A percentile compares a stretch with the other conserved stretches of the same genome.
phyloP scores from a whole-genome alignment of 768 basidiomycete genomes.

The Lactifluus subvellereus region DNA sequence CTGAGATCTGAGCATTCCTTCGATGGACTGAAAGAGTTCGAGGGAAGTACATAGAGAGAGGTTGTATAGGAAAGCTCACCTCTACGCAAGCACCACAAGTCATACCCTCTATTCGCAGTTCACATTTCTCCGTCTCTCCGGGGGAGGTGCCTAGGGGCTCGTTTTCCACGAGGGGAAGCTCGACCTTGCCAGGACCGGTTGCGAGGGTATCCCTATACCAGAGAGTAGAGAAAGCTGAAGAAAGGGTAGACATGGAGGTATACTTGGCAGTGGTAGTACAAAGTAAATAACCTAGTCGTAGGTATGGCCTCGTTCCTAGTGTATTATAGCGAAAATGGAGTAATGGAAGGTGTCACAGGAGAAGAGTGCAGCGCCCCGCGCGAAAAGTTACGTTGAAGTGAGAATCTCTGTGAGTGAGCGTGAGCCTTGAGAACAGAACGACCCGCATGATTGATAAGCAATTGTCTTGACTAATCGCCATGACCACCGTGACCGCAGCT shows the following conservation, averaged over 20 bases:
- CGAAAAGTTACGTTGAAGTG: not conserved
- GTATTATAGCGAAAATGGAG: not conserved
- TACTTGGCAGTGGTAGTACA: not conserved
- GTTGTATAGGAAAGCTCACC: conserved; percentile 40
- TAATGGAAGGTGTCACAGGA: not conserved
- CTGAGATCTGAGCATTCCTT: conserved; percentile 74
- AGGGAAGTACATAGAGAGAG: not conserved
- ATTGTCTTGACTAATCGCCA: too few species aligned
- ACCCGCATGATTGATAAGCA: not conserved
- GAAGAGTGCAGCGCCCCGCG: not conserved
- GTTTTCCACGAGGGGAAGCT: conserved; percentile 28
- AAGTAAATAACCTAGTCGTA: not conserved
- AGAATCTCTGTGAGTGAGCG: too few species aligned
- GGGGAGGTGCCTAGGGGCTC: conserved; percentile 29
- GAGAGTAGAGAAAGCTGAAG: conserved; percentile 11
- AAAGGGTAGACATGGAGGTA: conserved; percentile 12
- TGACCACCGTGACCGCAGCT: too few species aligned
- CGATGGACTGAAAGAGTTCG: conserved; percentile 57
- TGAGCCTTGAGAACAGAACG: too few species aligned
- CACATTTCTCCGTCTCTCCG: conserved; percentile 49
- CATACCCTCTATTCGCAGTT: conserved; percentile 84
- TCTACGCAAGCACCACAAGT: conserved; percentile 86
- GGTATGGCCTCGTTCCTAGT: not conserved
- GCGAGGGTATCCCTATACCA: conserved; percentile 10
- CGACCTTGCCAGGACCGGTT: conserved; percentile 27